Conservation (phyloP, 768 basidiomycete species). For the Ramaria sp. region DNA sequence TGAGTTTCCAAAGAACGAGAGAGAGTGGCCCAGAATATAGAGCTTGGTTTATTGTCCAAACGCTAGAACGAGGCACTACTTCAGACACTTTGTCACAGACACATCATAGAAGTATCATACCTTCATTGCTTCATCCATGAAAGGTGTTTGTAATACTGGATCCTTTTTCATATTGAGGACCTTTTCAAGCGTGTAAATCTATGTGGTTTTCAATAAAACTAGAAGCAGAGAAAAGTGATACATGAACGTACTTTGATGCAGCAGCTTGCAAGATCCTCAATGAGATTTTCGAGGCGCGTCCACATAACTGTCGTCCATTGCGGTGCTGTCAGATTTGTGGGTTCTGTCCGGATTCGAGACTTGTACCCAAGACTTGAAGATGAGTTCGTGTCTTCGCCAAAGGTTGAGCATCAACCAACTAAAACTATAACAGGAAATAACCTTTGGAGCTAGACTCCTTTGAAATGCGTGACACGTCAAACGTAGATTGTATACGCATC, state of each 20-base stretch:
- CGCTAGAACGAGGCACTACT: slow-evolving; percentile 30
- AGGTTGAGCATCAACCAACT: background rate
- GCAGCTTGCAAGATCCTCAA: slow-evolving; percentile 81
- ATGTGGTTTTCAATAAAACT: background rate
- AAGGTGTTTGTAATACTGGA: slow-evolving; percentile 57
- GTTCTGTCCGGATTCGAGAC: slow-evolving; percentile 81
- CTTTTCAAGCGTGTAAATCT: slow-evolving; percentile 91
- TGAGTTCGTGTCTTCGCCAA: slow-evolving; percentile 10
- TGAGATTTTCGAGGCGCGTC: slow-evolving; percentile 67
- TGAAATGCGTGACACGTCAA: slow-evolving; percentile 81
- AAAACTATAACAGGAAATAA: slow-evolving; percentile 17
- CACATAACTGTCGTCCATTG: slow-evolving; percentile 81
- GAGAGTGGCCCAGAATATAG: slow-evolving; percentile 82
- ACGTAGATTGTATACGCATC: slow-evolving; percentile 65
- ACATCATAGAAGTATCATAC: slow-evolving; percentile 26
- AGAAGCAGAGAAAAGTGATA: background rate
- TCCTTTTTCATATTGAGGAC: slow-evolving; percentile 87
- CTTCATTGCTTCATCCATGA: slow-evolving; percentile 92
- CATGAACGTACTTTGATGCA: slow-evolving; percentile 64
- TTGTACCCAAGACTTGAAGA: slow-evolving; percentile 51
- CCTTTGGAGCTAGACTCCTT: slow-evolving; percentile 79
- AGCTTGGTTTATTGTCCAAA: slow-evolving; percentile 85
- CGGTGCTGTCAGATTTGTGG: slow-evolving; percentile 76
- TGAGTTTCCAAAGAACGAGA: slow-evolving; percentile 74
- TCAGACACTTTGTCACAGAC: background rate